Base-by-base conservation (phyloP, 768 basidiomycete species). In the Scleroderma citrinum region DNA sequence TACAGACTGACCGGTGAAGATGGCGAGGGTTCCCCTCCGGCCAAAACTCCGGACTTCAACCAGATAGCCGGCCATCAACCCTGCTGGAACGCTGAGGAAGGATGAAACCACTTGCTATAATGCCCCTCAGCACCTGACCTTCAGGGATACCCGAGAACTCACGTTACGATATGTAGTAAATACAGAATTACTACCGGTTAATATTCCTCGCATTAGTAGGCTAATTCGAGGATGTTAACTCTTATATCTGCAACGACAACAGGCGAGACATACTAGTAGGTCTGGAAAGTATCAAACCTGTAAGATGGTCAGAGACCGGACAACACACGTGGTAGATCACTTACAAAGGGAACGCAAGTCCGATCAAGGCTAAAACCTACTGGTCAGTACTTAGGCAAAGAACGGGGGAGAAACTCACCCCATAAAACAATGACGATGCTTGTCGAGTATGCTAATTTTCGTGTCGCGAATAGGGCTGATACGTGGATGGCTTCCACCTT, bases 131-230 rank as follows among this genome's bases (percentile, higher is more conserved):
- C 21, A 42, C 24, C 24, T 44, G 19, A 20, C 53, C 14, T 34
- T 3, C 30, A 11, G 13, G 3, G 12, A 11, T 19, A 40, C 2
- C 3, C 8, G 16, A 12, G 16, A 1, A 52, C 58, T 40, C 56
- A 82, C 82, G 50, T 88, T 88, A 17, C 86, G 78, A 55, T 89
- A 89, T 1, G 85, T 86, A 55, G n/a, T n/a, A n/a, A n/a, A n/a
- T n/a, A n/a, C n/a, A n/a, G n/a, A n/a, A n/a, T n/a, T n/a, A n/a
- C n/a, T 85, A 2, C 85, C 85, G 46, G 86, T 85, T 44, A 78
- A 63, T 0, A 82, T 78, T 7, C 86, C 87, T 39, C 83, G 74
- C n/a, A 69, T 82, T 17, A 75, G 65, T 26, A 87, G 75, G 60
- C 83, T 85, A 44, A 44, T 51, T 47, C 42, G 49, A 6, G n/a